Conservation (phyloP, 129 eudicot species). For the Helianthus tuberosus region DNA sequence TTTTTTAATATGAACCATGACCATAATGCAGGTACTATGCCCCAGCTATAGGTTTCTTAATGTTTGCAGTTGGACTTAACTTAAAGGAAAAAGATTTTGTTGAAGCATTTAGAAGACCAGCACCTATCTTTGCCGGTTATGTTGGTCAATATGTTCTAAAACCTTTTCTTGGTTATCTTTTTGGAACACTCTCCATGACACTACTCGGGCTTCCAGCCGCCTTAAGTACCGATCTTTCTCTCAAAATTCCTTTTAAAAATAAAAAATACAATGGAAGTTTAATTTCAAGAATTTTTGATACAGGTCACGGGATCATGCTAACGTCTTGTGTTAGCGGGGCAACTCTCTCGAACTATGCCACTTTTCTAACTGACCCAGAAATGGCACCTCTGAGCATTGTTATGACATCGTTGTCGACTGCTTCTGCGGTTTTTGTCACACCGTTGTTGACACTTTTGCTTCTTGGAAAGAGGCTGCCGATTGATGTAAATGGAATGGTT, state of each 20-base stretch:
- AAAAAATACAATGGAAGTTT: not conserved
- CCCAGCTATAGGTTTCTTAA: conserved; percentile 80
- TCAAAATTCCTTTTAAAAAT: not conserved
- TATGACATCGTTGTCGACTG: conserved; percentile 87
- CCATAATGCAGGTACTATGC: conserved; percentile 67
- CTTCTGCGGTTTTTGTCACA: conserved; percentile 73
- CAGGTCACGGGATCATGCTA: conserved; percentile 89
- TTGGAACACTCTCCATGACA: conserved; percentile 59
- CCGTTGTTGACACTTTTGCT: conserved; percentile 74
- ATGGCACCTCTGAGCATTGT: conserved; percentile 95
- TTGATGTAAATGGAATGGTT: conserved; percentile 89
- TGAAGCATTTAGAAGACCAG: conserved; percentile 80
- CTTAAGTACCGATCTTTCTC: conserved; percentile 42
- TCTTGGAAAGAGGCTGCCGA: conserved; percentile 73
- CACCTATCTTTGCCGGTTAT: conserved; percentile 71
- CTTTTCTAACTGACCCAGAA: conserved; percentile 72
- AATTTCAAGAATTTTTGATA: not conserved
- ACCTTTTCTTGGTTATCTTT: conserved; percentile 76
- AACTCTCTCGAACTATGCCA: conserved; percentile 92
- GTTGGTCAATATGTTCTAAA: conserved; percentile 78
- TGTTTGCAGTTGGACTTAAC: conserved; percentile 94
- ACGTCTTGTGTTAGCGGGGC: conserved; percentile 92
- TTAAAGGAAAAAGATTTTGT: conserved; percentile 79
- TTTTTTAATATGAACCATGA: not conserved
- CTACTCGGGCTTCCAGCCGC: conserved; percentile 62